Evolutionary conservation across 2,329 filamentous ascomycete genomes (phyloP), one percentile per base, ranked within the genome.

Genomic region (Phialemonium atrogriseum): DNA sequence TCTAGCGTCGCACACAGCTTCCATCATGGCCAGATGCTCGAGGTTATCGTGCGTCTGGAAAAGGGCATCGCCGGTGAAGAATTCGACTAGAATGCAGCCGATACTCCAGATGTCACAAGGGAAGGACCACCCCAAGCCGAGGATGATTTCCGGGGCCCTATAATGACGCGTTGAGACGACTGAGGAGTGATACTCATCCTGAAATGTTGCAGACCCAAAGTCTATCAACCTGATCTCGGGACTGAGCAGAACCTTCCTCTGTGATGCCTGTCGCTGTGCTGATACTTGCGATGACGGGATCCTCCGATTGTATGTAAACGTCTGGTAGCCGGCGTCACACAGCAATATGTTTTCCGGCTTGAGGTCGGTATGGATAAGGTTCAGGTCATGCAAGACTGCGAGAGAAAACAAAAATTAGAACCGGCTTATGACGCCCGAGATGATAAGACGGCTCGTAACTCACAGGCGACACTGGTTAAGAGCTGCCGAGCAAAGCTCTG

Each of bases 371-470:
- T 98, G 91, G 39, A 98, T 95, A 42, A 98, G 73, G 55, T 96
- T 94, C n/a, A 98, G 72, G 58, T 98, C 91, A 54, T 98, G 91
- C 14, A 98, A 68, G 57, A 96, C 86, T 93, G n/a, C n/a, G n/a
- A n/a, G n/a, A n/a, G n/a, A n/a, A n/a, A 35, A 2, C 12, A 23
- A 7, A 5, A 8, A 45, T 59, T 30, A 59, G 49, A 30, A 31
- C 17, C 10, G 8, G 17, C n/a, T 28, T 14, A 28, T 17, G 5
- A 20, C 13, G 21, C 16, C 17, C 7, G 20, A 18, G 5, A 16
- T 21, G 12, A 17, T 10, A 24, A 3, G 19, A 30, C 11, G n/a
- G 11, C 16, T 10, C 18, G 11, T 26, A 8, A 77, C 85, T 70
- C 65, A 94, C 86, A 98, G 36, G 91, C 91, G 50, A 98, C 93